Conservation (phyloP, 75 land plant species). For the Adiantum capillusveneris region DNA sequence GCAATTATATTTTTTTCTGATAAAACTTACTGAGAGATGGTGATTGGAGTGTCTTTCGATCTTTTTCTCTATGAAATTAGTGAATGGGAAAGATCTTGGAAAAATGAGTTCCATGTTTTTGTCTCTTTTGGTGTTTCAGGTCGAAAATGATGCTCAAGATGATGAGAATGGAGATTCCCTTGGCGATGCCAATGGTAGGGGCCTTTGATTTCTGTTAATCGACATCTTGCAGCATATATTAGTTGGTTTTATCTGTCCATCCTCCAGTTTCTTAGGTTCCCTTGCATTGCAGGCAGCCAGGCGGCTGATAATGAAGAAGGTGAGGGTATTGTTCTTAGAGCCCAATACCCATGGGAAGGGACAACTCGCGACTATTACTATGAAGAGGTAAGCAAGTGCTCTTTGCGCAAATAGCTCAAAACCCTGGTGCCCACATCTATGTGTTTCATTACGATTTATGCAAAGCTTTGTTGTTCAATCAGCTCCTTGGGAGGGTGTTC, state of each 20-base stretch:
- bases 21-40: too few relatives aligned
- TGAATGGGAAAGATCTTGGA: too few relatives aligned
- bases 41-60: too few relatives aligned
- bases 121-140: conserved; percentile 27
- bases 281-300: conserved; percentile 11
- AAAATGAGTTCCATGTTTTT: too few relatives aligned
- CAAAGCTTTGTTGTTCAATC: too few relatives aligned
- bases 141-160: conserved; percentile 35
- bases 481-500: conserved; percentile 82
- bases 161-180: conserved; percentile 49
- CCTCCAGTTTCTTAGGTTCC: neutral
- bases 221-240: neutral
- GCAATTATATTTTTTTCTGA: too few relatives aligned
- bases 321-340: conserved; percentile 42
- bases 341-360: conserved; percentile 84
- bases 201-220: neutral
- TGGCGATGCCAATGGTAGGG: conserved; percentile 38
- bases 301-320: conserved; percentile 62
- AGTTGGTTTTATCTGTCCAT: too few relatives aligned
- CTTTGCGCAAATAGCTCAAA: neutral
- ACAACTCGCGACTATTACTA: conserved; percentile 76
- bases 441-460: too few relatives aligned
- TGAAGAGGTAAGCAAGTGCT: conserved; percentile 58
- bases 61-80: too few relatives aligned
- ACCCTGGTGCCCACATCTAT: neutral